Base-by-base conservation (phyloP, 2,329 filamentous ascomycete species). In the Aaosphaeria pasadenensis region DNA sequence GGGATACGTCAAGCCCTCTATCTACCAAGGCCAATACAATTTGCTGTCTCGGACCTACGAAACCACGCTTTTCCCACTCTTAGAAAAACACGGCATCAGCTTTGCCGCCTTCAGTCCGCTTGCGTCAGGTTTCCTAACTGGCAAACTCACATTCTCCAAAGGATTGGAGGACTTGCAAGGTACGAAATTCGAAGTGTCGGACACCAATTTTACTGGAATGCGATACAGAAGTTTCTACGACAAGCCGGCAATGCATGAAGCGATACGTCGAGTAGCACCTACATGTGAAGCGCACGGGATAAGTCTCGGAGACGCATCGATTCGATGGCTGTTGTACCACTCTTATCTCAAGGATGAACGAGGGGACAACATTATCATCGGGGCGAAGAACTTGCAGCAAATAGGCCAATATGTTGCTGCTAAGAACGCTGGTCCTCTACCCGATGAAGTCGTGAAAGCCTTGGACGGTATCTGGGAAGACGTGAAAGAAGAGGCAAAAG, bases 1-100 rank as follows among this genome's bases (percentile, higher is more conserved):
- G 24, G 44, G 45, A 2, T 50, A 49, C 32, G 45, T 52, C 39
- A 52, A 55, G 28, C 75, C 74, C 0, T 62, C 65, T 1, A 67
- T 74, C 4, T 77, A 70, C 53, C 71, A 77, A 53, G 72, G 67
- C 1, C 64, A 64, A 40, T 73, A 73, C 55, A 67, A 63, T 42
- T 47, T 64, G 9, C 45, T 71, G 43, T 51, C 51, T 2, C 71
- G 74, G 1, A 50, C 51, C 3, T 30, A 47, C 2, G 74, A 77
- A 45, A 52, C 48, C 0, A 52, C 55, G 4, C 54, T 76, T 6
- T 64, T 76, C 32, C 72, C 73, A 1, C 53, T 65, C 3, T 64
- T 77, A 2, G 66, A 72, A n/a, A 54, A 67, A 31, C 60, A 71
- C 38, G 57, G 59, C 5, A 72, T 75, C 17, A 29, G 58, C 1